Conservation (phyloP, 257 asterid species). For the Gentiana macrophylla region DNA sequence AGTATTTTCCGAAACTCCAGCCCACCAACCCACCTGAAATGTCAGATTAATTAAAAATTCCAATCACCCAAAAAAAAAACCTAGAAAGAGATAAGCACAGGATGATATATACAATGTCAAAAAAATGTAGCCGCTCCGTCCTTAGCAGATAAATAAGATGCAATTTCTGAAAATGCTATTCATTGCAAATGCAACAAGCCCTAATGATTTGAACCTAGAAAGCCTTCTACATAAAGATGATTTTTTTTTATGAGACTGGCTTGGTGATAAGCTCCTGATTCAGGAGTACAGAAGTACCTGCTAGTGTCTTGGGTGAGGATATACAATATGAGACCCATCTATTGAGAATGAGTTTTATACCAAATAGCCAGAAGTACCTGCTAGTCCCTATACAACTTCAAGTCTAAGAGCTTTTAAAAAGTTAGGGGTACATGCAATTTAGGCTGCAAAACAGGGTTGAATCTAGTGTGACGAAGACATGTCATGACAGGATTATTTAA, state of each 20-base stretch:
- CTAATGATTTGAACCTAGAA: too few species aligned
- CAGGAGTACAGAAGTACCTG: too few species aligned
- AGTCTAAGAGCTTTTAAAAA: not conserved
- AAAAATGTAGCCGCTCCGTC: too few species aligned
- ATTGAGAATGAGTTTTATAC: not conserved
- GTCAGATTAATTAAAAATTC: conserved; percentile 17
- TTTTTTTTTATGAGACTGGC: too few species aligned
- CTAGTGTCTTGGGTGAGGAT: not conserved
- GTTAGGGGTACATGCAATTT: not conserved
- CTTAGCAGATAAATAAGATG: too few species aligned
- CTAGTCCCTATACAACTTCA: not conserved
- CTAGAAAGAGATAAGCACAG: not conserved
- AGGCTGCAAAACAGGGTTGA: not conserved
- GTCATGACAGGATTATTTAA: not conserved
- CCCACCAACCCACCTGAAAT: conserved; percentile 98
- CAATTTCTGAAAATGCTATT: too few species aligned
- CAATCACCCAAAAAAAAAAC: conserved; percentile 6
- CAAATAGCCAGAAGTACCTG: not conserved
- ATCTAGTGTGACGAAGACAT: not conserved
- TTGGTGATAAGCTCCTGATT: too few species aligned
- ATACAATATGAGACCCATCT: not conserved
- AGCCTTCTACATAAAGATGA: too few species aligned
- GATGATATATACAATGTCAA: not conserved
- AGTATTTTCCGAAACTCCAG: conserved; percentile 72
- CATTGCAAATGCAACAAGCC: too few species aligned